phyloP scores from a whole-genome alignment of 2,329 filamentous ascomycete species.

The Xylaria sp. region DNA sequence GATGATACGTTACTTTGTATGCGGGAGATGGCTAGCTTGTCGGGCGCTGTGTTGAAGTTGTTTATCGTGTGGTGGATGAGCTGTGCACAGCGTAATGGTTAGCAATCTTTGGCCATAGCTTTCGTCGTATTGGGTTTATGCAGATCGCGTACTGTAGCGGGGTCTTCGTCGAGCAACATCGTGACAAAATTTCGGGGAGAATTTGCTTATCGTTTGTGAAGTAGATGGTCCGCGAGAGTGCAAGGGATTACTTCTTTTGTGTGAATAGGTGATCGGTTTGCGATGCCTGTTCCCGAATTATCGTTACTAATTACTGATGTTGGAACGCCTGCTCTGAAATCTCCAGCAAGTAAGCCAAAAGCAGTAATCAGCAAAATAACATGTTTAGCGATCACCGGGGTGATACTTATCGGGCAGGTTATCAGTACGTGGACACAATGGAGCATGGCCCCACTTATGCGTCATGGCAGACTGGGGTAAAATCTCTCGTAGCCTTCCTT shows the following conservation, averaged over 20 bases:
- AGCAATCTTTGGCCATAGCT: slow-evolving; percentile 7
- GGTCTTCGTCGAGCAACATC: slow-evolving; percentile 96
- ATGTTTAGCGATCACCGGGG: slow-evolving; percentile 43
- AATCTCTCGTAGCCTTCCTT: not conserved
- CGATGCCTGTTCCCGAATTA: not conserved
- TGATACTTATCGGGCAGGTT: slow-evolving; percentile 36
- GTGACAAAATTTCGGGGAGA: slow-evolving; percentile 51
- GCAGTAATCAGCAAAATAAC: slow-evolving; percentile 44
- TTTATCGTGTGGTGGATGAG: slow-evolving; percentile 90
- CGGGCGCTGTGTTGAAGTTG: slow-evolving; percentile 94
- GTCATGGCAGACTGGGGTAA: slow-evolving; percentile 25
- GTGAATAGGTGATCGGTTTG: slow-evolving; percentile 2
- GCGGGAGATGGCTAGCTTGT: slow-evolving; percentile 84
- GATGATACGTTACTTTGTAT: slow-evolving; percentile 85
- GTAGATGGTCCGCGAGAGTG: not conserved
- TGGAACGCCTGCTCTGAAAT: not conserved
- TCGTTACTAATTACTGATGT: not conserved
- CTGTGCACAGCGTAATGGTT: slow-evolving; percentile 57
- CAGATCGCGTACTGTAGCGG: slow-evolving; percentile 73
- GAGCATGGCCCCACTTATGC: slow-evolving; percentile 18
- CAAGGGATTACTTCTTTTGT: not conserved
- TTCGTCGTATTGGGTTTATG: not conserved
- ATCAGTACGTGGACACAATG: not conserved
- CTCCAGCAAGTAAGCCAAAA: slow-evolving; percentile 32
- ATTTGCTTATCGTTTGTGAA: not conserved